A percentile compares a stretch with the other conserved stretches of the same genome.
phyloP scores from a whole-genome alignment of 2,329 filamentous ascomycete genomes.

The Ceratocystiopsis sp. region DNA sequence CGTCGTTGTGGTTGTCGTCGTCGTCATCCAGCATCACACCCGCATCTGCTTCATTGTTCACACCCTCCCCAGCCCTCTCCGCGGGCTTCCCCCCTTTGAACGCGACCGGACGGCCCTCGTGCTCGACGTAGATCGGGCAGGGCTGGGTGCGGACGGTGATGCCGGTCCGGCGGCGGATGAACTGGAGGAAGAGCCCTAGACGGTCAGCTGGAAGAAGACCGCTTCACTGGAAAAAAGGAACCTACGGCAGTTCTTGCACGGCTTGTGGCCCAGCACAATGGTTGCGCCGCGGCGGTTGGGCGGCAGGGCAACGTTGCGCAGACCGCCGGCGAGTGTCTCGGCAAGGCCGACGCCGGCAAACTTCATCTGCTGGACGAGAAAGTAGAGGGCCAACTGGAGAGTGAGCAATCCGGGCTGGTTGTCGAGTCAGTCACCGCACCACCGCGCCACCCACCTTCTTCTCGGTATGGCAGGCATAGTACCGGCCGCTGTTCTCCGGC shows the following conservation, averaged over 20 bases:
- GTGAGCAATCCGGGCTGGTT: too few species aligned
- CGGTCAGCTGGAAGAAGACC: too few species aligned
- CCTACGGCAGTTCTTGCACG: constrained; percentile 8
- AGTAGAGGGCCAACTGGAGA: constrained; percentile 4
- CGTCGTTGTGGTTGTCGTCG: not conserved
- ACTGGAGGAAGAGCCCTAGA: constrained; percentile 4
- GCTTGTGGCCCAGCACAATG: constrained; percentile 7
- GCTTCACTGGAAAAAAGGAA: too few species aligned
- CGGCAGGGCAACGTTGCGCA: not conserved
- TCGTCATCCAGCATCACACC: not conserved
- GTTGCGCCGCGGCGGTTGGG: not conserved
- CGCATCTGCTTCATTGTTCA: too few species aligned
- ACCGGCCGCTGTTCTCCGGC: constrained; percentile 3
- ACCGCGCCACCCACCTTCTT: constrained; percentile 5
- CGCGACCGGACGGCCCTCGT: not conserved
- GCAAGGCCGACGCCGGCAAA: not conserved
- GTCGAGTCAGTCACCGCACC: too few species aligned
- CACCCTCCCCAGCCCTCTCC: too few species aligned
- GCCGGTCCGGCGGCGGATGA: not conserved
- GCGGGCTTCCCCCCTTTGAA: too few species aligned
- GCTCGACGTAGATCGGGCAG: not conserved
- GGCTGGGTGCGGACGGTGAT: constrained; percentile 1
- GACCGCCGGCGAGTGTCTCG: constrained; percentile 3
- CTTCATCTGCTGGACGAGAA: constrained; percentile 3
- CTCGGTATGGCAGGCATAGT: constrained; percentile 7